phyloP scores from a whole-genome alignment of 768 basidiomycete genomes.

The Boletales sp. region DNA sequence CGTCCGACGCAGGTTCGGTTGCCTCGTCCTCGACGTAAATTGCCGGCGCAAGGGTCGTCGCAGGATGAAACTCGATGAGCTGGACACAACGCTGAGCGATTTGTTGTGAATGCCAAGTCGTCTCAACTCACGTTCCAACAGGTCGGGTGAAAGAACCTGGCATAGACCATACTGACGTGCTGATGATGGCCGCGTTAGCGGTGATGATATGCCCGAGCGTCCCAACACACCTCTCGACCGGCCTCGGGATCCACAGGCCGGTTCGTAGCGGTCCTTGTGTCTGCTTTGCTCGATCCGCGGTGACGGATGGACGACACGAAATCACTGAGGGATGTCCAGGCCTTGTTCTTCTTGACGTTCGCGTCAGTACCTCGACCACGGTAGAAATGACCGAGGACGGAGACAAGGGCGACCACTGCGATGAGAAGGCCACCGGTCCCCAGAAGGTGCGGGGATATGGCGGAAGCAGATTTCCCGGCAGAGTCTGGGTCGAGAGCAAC shows the following conservation, averaged over 20 bases:
- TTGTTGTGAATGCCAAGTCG: too few relatives aligned
- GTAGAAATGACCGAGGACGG: conserved; percentile 15
- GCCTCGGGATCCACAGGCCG: conserved; percentile 9
- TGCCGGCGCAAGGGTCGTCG: conserved; percentile 13
- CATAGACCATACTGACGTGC: conserved; percentile 22
- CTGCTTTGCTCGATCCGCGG: neutral
- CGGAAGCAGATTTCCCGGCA: conserved; percentile 1
- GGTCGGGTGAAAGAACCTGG: conserved; percentile 19
- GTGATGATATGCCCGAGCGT: neutral
- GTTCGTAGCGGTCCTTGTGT: neutral
- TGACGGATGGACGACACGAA: conserved; percentile 10
- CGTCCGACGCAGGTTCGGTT: conserved; percentile 1
- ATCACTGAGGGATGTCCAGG: conserved; percentile 3
- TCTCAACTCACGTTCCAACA: conserved; percentile 17
- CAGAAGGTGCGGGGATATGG: conserved; percentile 1
- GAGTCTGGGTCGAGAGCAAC: neutral
- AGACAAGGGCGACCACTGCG: conserved; percentile 10
- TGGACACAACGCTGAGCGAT: neutral
- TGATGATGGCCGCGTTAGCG: conserved; percentile 1
- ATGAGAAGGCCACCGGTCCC: conserved; percentile 18
- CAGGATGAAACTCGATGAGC: conserved; percentile 18
- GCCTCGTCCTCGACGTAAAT: conserved; percentile 22
- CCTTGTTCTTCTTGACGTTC: neutral
- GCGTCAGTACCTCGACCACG: conserved; percentile 3
- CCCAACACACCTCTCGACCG: conserved; percentile 5